A percentile compares a stretch with the other conserved stretches of the same genome.
Evolutionary conservation across 1,139 yeast genomes (phyloP).

Genomic region (Nakaseomyces delphensis): DNA sequence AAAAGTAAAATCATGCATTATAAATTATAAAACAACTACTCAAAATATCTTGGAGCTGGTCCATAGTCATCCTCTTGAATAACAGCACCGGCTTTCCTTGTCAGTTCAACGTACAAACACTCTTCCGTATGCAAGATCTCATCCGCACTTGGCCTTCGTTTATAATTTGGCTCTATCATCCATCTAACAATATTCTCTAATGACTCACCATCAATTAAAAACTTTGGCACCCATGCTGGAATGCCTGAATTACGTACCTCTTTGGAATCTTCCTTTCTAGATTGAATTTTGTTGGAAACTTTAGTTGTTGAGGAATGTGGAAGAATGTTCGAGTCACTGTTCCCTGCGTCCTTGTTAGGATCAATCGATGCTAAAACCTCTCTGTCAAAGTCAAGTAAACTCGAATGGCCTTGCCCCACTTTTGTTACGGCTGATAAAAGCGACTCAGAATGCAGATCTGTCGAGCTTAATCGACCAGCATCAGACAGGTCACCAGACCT

Average conservation of each 20-base stretch:
- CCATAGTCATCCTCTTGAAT: conserved; percentile 96
- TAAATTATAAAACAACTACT: conserved; percentile 5
- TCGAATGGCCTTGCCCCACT: conserved; percentile 19
- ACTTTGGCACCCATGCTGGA: conserved; percentile 81
- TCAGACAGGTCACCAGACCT: conserved; percentile 93
- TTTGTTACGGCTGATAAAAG: conserved; percentile 24
- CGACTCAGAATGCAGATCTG: conserved; percentile 40
- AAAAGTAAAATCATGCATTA: neutral
- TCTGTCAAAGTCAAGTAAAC: conserved; percentile 19
- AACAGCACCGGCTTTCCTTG: conserved; percentile 90
- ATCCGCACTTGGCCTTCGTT: conserved; percentile 68
- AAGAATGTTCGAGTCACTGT: neutral
- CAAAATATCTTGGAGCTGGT: conserved; percentile 46
- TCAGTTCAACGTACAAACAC: conserved; percentile 65
- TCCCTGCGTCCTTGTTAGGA: conserved; percentile 2
- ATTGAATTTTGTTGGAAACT: conserved; percentile 26
- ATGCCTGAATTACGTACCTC: conserved; percentile 18
- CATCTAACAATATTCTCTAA: conserved; percentile 74
- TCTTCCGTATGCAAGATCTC: conserved; percentile 62
- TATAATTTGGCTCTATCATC: conserved; percentile 88
- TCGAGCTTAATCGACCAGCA: conserved; percentile 79
- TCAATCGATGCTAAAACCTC: conserved; percentile 7
- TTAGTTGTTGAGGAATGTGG: conserved; percentile 7
- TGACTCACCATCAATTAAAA: conserved; percentile 66
- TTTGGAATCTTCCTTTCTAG: conserved; percentile 9